A percentile compares a stretch with the other conserved stretches of the same genome.
phyloP scores from a whole-genome alignment of 1,284 basidiomycete genomes.

The Pisolithus thermaeus region DNA sequence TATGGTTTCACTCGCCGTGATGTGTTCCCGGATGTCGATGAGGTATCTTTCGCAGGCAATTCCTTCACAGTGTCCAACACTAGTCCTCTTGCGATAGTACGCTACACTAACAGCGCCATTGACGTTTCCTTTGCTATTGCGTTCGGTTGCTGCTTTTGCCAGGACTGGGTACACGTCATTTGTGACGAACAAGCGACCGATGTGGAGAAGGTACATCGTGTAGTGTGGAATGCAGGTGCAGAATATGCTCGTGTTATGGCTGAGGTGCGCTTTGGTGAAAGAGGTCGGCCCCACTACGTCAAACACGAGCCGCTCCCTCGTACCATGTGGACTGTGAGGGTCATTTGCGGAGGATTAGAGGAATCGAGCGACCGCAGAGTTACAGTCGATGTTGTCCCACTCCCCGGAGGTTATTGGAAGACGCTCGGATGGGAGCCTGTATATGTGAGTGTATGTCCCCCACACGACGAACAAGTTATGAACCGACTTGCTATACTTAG shows the following conservation, averaged over 20 bases:
- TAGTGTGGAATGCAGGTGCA: background rate
- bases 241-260: background rate
- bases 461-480: too few species aligned
- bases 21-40: background rate
- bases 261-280: background rate
- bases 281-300: too few species aligned
- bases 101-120: background rate
- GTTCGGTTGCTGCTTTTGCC: background rate
- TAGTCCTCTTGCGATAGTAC: background rate
- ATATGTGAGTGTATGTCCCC: too few species aligned
- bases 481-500: too few species aligned
- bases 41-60: background rate
- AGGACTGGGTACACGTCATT: background rate
- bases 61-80: background rate
- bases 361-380: too few species aligned
- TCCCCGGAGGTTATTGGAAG: too few species aligned
- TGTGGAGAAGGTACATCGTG: background rate
- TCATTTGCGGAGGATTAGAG: too few species aligned
- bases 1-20: background rate
- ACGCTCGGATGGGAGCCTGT: too few species aligned
- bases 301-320: too few species aligned
- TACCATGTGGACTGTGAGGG: too few species aligned
- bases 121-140: background rate
- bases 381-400: too few species aligned
- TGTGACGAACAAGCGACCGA: background rate